Evolutionary conservation across 2,329 filamentous ascomycete species (phyloP).

Genomic region (Fusarium torreyae): DNA sequence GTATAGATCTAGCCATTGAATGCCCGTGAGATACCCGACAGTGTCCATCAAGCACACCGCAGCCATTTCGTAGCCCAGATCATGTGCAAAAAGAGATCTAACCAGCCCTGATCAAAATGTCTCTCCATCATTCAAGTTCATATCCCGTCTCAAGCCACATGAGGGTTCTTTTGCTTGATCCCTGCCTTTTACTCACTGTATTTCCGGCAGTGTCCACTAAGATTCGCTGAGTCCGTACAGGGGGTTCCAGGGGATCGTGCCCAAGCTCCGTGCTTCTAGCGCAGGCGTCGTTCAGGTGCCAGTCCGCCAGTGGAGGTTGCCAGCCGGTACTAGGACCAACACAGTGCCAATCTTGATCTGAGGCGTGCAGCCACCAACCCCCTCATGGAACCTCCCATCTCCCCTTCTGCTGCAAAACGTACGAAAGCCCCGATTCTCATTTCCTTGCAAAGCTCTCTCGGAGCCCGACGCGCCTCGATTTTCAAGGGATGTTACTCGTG

Average conservation of each 20-base stretch:
- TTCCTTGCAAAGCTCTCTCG: slow-evolving; percentile 37
- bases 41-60: slow-evolving; percentile 11
- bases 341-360: slow-evolving; percentile 42
- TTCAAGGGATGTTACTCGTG: slow-evolving; percentile 42
- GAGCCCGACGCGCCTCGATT: slow-evolving; percentile 44
- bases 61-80: slow-evolving; percentile 11
- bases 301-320: slow-evolving; percentile 16
- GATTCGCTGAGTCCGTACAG: slow-evolving; percentile 35
- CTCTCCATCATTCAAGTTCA: slow-evolving; percentile 44
- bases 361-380: slow-evolving; percentile 40
- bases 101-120: slow-evolving; percentile 38
- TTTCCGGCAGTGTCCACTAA: slow-evolving; percentile 38
- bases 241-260: slow-evolving; percentile 32
- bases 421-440: slow-evolving; percentile 44
- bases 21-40: slow-evolving; percentile 7
- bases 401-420: slow-evolving; percentile 35
- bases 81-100: slow-evolving; percentile 30
- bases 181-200: slow-evolving; percentile 31
- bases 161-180: slow-evolving; percentile 9
- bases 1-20: neutral
- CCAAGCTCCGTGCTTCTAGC: slow-evolving; percentile 28
- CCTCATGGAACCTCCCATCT: slow-evolving; percentile 44
- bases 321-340: slow-evolving; percentile 10
- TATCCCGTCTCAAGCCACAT: slow-evolving; percentile 40
- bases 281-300: slow-evolving; percentile 35